phyloP scores from a whole-genome alignment of 2,329 filamentous ascomycete genomes.

The Xylariales sp. region DNA sequence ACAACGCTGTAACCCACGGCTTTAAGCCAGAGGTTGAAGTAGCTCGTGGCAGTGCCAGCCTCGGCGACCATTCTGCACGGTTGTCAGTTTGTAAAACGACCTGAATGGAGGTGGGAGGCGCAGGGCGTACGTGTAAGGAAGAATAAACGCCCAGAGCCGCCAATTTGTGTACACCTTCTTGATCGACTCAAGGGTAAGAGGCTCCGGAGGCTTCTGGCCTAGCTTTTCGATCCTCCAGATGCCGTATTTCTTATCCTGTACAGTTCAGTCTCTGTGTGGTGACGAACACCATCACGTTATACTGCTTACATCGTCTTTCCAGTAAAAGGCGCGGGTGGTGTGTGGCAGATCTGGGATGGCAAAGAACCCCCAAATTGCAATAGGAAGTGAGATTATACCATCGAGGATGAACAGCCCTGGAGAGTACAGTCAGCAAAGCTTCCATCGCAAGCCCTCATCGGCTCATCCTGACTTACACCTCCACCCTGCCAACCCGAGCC shows the following conservation, averaged over 20 bases:
- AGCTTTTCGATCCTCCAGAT: neutral
- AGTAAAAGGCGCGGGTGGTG: conserved; percentile 3
- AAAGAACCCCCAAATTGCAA: neutral
- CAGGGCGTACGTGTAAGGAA: conserved; percentile 1
- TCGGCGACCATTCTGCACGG: neutral
- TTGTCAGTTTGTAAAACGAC: neutral
- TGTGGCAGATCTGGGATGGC: conserved; percentile 2
- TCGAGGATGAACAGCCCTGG: conserved; percentile 2
- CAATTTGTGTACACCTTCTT: neutral
- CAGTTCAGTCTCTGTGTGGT: too few species aligned
- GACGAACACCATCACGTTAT: too few species aligned
- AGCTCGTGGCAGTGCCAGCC: neutral
- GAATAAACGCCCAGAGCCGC: conserved; percentile 1
- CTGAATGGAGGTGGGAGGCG: too few species aligned
- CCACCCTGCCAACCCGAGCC: conserved; percentile 1
- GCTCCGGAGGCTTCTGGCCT: neutral
- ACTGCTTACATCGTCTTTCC: neutral
- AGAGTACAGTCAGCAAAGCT: neutral
- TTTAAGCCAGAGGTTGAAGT: conserved; percentile 2
- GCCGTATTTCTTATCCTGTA: neutral
- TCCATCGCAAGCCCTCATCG: too few species aligned
- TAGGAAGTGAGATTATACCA: conserved; percentile 1
- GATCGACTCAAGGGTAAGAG: neutral
- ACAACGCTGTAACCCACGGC: conserved; percentile 2
- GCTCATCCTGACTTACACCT: neutral